Evolutionary conservation across 148 eudicot genomes (phyloP), one percentile per base, ranked within the genome.

Genomic region (Oxyria digyna): DNA sequence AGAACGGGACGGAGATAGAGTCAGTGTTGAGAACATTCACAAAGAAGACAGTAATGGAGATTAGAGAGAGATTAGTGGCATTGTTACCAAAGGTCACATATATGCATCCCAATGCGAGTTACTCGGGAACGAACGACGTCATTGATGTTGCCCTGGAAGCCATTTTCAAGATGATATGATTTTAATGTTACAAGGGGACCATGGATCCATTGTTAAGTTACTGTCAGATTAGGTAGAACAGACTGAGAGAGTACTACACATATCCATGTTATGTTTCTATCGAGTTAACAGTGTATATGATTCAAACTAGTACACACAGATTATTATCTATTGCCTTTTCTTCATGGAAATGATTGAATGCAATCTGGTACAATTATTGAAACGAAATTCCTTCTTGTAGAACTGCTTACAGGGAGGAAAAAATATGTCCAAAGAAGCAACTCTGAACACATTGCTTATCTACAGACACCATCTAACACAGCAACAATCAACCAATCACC

Each of bases 351-450:
- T 59, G 65, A 59, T 59, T 59, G 65, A 59, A 59, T 59, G 65
- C 65, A 59, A 59, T 59, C 65, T 27, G 65, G 65, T 59, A 59
- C 65, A 59, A 59, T 59, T 29, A 59, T 59, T 59, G 65, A 59
- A 59, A 59, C 65, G 27, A 59, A 59, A 29, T 29, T 59, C 65
- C 65, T 29, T 59, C 18, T 59, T 59, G 65, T 59, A 29, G 65
- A 59, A 29, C 65, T 27, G 35, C 65, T n/a, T 45, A 45, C 49
- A 45, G 10, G 11, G 20, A 2, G 8, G 2, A 45, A 45, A 50
- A 7, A 50, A 50, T 45, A 46, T n/a, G n/a, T 46, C 52, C 62
- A 54, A 54, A 54, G 62, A 54, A 54, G 62, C 62, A 54, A 54
- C 62, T 10, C 26, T n/a, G 9, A 54, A 23, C 62, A 54, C 65